Evolutionary conservation across 2,329 filamentous ascomycete genomes (phyloP), one percentile per base, ranked within the genome.

Genomic region (Arthrocladium fulminans): DNA sequence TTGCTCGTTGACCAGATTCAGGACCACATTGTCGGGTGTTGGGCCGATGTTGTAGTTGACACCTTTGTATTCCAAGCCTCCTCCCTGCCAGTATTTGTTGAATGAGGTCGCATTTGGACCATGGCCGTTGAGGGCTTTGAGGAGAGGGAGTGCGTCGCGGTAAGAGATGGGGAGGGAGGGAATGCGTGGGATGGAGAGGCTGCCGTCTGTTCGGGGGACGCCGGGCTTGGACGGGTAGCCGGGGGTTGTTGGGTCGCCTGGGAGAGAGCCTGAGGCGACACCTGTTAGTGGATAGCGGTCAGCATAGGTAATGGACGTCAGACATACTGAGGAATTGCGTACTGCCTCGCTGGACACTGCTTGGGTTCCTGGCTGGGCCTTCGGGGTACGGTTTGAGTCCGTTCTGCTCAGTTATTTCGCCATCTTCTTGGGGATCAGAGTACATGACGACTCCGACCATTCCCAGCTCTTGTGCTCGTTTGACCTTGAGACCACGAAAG

Each of bases 161-260:
- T 94, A 96, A 0, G 90, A 96, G 45, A 97, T 86, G 3, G 90
- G 90, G 1, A 96, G 70, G 0, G 90, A 97, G 0, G 92, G 90
- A 47, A 97, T 97, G 2, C 78, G 81, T 0, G 92, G 86, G 25
- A 84, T 92, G 5, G 77, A 76, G 23, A 77, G 72, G 17, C 87
- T 74, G 0, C 83, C 79, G 6, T 87, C 79, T 50, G 80, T 73
- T 20, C 90, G 83, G 29, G 87, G 86, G 20, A 75, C 85, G n/a
- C 84, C 90, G 3, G 89, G 90, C 64, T 90, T 90, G 0, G 88
- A 95, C 6, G 90, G 86, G 61, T 95, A 96, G 9, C 92, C 92
- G 15, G 88, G 88, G 0, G 92, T 97, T 0, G 92, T 94, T 42
- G 90, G 90, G 61, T 97, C 80, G 47, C 80, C 80, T 17, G 79